A percentile compares a stretch with the other conserved stretches of the same genome.
Evolutionary conservation across 345 rosid species (phyloP).

Genomic region (Gossypium bickii): DNA sequence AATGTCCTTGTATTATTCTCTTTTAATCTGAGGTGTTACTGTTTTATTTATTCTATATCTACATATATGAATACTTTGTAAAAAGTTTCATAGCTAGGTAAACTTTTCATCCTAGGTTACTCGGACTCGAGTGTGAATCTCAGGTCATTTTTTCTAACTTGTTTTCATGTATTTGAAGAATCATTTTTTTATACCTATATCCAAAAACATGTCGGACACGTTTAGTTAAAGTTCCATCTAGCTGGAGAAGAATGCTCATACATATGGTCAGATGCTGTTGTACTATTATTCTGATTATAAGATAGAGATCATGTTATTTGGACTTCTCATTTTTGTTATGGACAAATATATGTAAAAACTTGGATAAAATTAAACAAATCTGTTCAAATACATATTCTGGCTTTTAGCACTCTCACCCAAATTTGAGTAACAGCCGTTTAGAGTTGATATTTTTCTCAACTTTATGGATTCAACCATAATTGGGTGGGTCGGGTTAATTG

Average conservation of each 20-base stretch:
- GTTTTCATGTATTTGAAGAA: neutral
- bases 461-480: neutral
- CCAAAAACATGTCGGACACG: too few relatives aligned
- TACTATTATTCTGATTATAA: too few relatives aligned
- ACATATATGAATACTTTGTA: neutral
- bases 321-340: neutral
- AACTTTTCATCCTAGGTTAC: neutral
- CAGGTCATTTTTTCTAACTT: neutral
- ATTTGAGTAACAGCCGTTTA: neutral
- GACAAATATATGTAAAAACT: neutral
- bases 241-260: too few relatives aligned
- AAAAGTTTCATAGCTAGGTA: neutral
- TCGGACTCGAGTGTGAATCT: neutral
- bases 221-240: too few relatives aligned
- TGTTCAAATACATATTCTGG: neutral
- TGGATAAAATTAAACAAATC: neutral
- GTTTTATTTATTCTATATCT: neutral
- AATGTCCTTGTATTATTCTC: constrained; percentile 11
- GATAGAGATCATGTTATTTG: too few relatives aligned
- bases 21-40: neutral
- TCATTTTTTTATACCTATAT: too few relatives aligned
- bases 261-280: too few relatives aligned
- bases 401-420: neutral
- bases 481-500: neutral
- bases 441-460: neutral